Evolutionary conservation across 495 filamentous ascomycete genomes (phyloP), one percentile per base, ranked within the genome.

Genomic region (Astrothelium subdiscretum): DNA sequence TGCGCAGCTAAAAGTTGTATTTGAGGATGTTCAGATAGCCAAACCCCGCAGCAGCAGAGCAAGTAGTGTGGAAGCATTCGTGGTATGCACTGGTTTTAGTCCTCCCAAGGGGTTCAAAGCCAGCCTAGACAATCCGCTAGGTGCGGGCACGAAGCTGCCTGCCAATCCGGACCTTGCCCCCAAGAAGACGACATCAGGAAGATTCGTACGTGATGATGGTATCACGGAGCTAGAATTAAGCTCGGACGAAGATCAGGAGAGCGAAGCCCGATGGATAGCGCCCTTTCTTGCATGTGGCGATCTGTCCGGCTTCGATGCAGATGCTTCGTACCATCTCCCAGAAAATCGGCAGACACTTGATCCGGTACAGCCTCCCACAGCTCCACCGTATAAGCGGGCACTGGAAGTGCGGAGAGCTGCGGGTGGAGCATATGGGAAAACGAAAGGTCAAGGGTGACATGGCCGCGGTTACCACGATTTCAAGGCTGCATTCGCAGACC

Each of bases 261-360:
- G 27, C 5, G 60, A 57, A 12, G 75, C 80, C 2, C 77, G 88
- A 58, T 97, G 91, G 88, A 91, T 97, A 59, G 90, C 90, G 0
- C 89, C 91, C 0, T 98, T 98, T 69, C 84, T 98, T 59, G 94
- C 94, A 18, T 97, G 95, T 70, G 94, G 94, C 12, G 94, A 98
- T 73, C 79, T 97, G n/a, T 92, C 89, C 3, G 85, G 88, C 6
- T 97, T 86, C 77, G 94, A 98, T 73, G 88, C 92, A 0, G 94
- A 98, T 79, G 94, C 94, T 22, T 89, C 90, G 1, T 96, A 97
- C 75, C 80, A 86, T 63, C 78, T 98, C 11, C 91, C 94, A 1
- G 80, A 84, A 51, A 82, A 84, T 59, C 81, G 91, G 67, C 81
- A 89, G 43, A 90, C 84, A 59, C 82, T 97, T 32, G 92, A 96